phyloP scores from a whole-genome alignment of 441 rosid species.

The Pelargonium cotyledonis region DNA sequence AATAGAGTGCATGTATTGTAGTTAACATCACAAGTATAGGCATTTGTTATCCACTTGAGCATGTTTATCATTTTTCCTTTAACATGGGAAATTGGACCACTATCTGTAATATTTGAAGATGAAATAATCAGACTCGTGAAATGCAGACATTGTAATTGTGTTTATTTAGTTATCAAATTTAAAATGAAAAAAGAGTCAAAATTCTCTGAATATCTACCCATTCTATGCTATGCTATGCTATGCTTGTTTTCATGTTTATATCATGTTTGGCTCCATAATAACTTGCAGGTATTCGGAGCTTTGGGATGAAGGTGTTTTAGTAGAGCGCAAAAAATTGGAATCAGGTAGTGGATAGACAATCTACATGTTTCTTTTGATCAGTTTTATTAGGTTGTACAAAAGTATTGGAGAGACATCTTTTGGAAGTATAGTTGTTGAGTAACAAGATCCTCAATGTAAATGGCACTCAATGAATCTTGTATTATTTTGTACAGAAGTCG shows the following conservation, averaged over 20 bases:
- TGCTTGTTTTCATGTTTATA: too few species aligned
- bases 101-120: background rate
- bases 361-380: background rate
- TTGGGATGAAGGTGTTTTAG: constrained; percentile 75
- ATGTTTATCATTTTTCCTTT: background rate
- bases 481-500: background rate
- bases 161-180: too few species aligned
- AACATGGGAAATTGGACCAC: background rate
- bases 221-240: too few species aligned
- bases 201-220: too few species aligned
- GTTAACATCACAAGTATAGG: background rate
- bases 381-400: background rate
- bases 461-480: background rate
- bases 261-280: too few species aligned
- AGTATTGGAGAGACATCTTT: background rate
- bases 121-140: too few species aligned
- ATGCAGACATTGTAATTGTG: too few species aligned
- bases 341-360: constrained; percentile 20
- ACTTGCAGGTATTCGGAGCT: constrained; percentile 55
- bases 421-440: background rate
- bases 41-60: background rate
- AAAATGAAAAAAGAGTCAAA: too few species aligned
- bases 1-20: background rate
- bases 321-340: constrained; percentile 48
- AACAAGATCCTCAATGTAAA: background rate